Evolutionary conservation across 2,329 filamentous ascomycete genomes (phyloP), one percentile per base, ranked within the genome.

Genomic region (Leptographium lundbergii): DNA sequence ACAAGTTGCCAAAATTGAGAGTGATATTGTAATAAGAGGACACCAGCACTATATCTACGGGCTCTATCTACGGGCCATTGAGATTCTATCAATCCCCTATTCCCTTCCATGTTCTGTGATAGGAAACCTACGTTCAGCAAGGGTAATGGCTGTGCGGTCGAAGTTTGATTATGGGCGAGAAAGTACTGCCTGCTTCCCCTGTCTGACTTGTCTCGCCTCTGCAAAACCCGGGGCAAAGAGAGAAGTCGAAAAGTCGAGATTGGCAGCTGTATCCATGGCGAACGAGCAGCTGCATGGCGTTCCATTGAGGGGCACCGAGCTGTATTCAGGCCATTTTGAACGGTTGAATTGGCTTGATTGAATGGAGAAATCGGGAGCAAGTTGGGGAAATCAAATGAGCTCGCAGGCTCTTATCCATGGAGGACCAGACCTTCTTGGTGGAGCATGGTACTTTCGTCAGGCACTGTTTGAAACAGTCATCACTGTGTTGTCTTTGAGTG

Each of bases 1-100:
- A 45, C 19, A 75, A 76, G 75, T 71, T 69, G 66, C 69, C 67
- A 68, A 70, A 70, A 66, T 64, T 70, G 69, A 73, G 29, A 39
- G 68, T 63, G 66, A 68, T 68, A 65, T 68, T 66, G 68, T 68
- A 66, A 27, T 27, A 19, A 51, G 14, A 19, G 24, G 25, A 51
- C 14, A 27, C 14, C 4, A 50, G 47, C 13, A 32, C 14, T n/a
- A 19, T 34, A 29, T n/a, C 29, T 22, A 24, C 51, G 10, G n/a
- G 17, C 6, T n/a, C n/a, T 34, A 29, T n/a, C 29, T 22, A 24
- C 51, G 10, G n/a, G 17, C 6, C 17, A 10, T 22, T 11, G 7
- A 22, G n/a, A 29, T 51, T 19, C 25, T 45, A 3, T 7, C 42
- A 45, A 22, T 6, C 19, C 42, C 42, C 19, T 45, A n/a, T n/a